Base-by-base conservation (phyloP, 1,284 basidiomycete genomes). In the Prillingera fragicola region DNA sequence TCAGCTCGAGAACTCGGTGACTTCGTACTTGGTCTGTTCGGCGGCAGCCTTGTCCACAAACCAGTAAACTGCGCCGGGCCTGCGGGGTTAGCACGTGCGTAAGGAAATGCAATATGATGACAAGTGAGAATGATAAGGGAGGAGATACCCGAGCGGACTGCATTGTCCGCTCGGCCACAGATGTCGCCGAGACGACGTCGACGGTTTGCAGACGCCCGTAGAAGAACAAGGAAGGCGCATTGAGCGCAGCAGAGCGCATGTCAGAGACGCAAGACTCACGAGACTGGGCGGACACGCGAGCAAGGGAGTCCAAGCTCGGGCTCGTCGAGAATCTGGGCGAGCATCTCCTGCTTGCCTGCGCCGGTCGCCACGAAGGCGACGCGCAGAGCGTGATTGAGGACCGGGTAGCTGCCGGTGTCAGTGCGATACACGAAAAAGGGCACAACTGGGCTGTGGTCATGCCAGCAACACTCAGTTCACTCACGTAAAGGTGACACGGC, bases 321-420 rank as follows among this genome's bases (percentile, higher is more conserved):
- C 34, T 79, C 71, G 67, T 97, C 92, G 47, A 98, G 73, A 23
- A 92, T 78, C 32, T 72, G 74, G 45, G 77, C 72, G 23, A 98
- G 77, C 44, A 80, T 80, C 35, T 91, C 85, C 48, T 80, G 82
- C 75, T 98, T 98, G 52, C 79, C 80, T 54, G 78, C 83, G 12
- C 94, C 94, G 3, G 82, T 74, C 4, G 83, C 84, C 37, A 97
- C 90, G 60, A 98, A 98, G 0, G 80, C 92, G 50, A 90, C 79
- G 50, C 85, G 78, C 38, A 79, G 74, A 13, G 92, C 91, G 70
- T 94, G 91, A 69, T 95, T 95, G 59, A 96, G 80, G 50, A 95
- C 91, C 33, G 87, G 88, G 64, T 80, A 85, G 42, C 68, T 70
- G 55, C 5, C 37, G 12, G 14, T 9, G 45, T 54, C 33, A 58